Conservation (phyloP, 2,329 filamentous ascomycete species). For the Thelonectria olida region DNA sequence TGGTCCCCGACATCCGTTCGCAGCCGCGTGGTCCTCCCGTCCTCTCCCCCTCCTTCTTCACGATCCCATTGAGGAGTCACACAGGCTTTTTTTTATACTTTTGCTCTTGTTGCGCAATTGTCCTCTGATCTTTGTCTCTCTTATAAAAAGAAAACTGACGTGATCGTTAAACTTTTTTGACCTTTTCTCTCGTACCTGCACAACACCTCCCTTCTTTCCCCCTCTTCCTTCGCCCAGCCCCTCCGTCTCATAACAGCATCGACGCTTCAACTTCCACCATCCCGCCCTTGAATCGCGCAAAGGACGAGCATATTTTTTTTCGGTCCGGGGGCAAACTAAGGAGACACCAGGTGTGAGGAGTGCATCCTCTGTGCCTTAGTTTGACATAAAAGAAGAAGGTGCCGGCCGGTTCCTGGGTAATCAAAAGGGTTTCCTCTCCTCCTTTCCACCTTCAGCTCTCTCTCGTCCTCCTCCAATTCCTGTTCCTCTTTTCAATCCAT, state of each 20-base stretch:
- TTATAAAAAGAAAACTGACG: background rate
- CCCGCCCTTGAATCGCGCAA: conserved; percentile 36
- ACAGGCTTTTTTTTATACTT: background rate
- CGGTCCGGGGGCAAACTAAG: background rate
- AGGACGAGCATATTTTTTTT: conserved; percentile 7
- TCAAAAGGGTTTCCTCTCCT: conserved; percentile 22
- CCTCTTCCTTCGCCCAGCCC: background rate
- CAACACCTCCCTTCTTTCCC: background rate
- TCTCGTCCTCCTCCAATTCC: conserved; percentile 4
- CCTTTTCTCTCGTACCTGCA: background rate
- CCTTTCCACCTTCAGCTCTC: conserved; percentile 25
- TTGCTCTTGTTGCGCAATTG: background rate
- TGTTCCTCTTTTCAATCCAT: background rate
- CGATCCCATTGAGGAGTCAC: background rate
- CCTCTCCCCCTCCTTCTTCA: background rate
- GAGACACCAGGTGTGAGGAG: conserved; percentile 16
- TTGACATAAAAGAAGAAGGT: conserved; percentile 34
- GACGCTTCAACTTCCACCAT: conserved; percentile 9
- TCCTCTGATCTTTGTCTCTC: background rate
- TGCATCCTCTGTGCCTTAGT: conserved; percentile 28
- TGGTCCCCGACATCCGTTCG: background rate
- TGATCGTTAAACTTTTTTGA: background rate
- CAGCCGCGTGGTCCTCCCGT: background rate
- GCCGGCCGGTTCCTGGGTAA: conserved; percentile 15
- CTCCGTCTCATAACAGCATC: background rate